phyloP scores from a whole-genome alignment of 148 eudicot species.

The Suaeda aralocaspica region DNA sequence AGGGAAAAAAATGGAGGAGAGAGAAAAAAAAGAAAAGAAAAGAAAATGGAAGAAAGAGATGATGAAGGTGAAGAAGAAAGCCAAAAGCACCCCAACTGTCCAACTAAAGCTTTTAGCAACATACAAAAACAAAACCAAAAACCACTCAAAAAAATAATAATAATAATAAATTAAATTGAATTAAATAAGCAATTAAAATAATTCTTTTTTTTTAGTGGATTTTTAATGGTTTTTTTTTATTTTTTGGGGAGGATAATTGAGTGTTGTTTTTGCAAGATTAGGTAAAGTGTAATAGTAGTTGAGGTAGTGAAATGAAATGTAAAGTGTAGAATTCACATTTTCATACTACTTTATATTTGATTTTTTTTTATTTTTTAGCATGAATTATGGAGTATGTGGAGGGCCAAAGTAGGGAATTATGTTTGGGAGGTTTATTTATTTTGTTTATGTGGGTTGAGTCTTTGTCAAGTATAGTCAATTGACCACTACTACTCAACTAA shows the following conservation, averaged over 20 bases:
- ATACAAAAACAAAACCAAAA: conserved; percentile 15
- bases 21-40: too few relatives aligned
- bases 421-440: not conserved
- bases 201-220: not conserved
- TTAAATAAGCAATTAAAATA: not conserved
- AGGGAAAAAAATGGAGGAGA: conserved; percentile 1
- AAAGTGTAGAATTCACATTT: conserved; percentile 9
- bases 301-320: conserved; percentile 21
- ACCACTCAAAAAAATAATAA: too few relatives aligned
- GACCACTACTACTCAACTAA: conserved; percentile 33
- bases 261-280: conserved; percentile 30
- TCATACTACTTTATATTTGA: not conserved
- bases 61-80: conserved; percentile 19
- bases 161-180: not conserved
- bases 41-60: not conserved
- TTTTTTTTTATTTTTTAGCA: conserved; percentile 11
- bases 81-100: conserved; percentile 23
- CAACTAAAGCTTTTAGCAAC: conserved; percentile 17
- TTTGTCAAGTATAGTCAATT: conserved; percentile 32
- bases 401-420: not conserved
- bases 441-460: conserved; percentile 23
- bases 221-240: not conserved
- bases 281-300: conserved; percentile 33
- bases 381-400: conserved; percentile 16
- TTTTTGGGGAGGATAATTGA: not conserved